Percentiles rank a stretch among this genome's conserved stretches.
These are phyloP conservation scores for Globisporangium paroecandrum DNA, from an alignment of 352 stramenopile species.

Conservation along the genomic window DNA sequence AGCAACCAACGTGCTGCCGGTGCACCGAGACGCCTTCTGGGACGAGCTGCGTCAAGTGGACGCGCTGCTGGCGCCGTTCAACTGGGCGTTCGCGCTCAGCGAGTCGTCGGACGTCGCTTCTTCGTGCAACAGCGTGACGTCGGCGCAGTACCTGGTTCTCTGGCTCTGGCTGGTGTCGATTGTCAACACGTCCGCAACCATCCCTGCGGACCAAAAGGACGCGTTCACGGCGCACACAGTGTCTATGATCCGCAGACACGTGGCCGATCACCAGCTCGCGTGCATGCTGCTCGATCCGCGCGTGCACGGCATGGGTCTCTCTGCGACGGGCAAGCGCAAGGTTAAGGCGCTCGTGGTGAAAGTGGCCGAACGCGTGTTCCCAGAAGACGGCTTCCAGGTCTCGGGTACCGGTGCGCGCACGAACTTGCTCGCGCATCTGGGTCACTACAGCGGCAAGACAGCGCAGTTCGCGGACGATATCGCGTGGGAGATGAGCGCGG, in stretches of 20 bases:
- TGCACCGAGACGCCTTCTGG: conserved; percentile 32
- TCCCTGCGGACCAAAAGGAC: conserved; percentile 18
- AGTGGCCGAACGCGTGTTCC: conserved; percentile 26
- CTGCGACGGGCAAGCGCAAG: conserved; percentile 35
- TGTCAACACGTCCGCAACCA: conserved; percentile 12
- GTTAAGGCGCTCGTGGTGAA: conserved; percentile 45
- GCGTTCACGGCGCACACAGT: conserved; percentile 16
- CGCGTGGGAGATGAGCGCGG: conserved; percentile 47
- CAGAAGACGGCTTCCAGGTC: conserved; percentile 18
- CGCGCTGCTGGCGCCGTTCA: conserved; percentile 37
- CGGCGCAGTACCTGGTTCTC: conserved; percentile 40
- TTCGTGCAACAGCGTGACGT: conserved; percentile 17
- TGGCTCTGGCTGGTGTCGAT: conserved; percentile 45
- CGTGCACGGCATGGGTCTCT: conserved; percentile 35
- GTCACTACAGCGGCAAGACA: conserved; percentile 34
- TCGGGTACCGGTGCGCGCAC: conserved; percentile 13
- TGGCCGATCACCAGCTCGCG: conserved; percentile 37
- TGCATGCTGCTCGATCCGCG: conserved; percentile 49
- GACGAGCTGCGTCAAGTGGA: conserved; percentile 28
- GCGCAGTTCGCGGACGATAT: conserved; percentile 38
- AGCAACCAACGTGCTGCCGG: background rate
- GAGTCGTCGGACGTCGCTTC: conserved; percentile 18
- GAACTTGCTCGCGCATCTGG: conserved; percentile 35
- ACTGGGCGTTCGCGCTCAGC: conserved; percentile 41
- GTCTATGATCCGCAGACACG: conserved; percentile 7